Conservation (phyloP, 768 basidiomycete genomes). For the Pisolithus sp. region DNA sequence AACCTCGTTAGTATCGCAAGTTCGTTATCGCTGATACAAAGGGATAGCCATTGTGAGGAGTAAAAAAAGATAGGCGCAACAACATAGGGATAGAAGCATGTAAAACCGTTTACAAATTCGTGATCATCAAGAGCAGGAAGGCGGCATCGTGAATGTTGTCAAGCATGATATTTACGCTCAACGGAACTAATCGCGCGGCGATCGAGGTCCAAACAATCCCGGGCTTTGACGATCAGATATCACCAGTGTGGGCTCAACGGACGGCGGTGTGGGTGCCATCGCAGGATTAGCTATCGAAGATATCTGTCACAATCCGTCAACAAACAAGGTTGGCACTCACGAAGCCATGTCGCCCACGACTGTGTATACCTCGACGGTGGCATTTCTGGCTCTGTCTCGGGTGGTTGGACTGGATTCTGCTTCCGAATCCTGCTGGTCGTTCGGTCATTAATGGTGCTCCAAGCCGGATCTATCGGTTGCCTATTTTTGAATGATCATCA, state of each 20-base stretch:
- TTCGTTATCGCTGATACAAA: too few relatives aligned
- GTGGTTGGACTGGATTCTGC: slow-evolving; percentile 26
- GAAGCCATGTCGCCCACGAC: slow-evolving; percentile 65
- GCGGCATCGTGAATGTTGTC: neutral
- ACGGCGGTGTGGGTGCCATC: slow-evolving; percentile 53
- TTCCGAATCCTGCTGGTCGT: slow-evolving; percentile 39
- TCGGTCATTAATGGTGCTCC: slow-evolving; percentile 49
- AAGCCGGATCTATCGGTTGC: slow-evolving; percentile 24
- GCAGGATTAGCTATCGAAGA: slow-evolving; percentile 48
- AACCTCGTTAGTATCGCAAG: neutral
- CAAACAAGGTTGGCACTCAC: slow-evolving; percentile 36
- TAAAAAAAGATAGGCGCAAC: neutral
- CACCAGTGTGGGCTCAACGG: slow-evolving; percentile 50
- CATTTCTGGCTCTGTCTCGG: slow-evolving; percentile 26
- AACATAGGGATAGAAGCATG: too few relatives aligned
- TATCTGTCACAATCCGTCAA: neutral
- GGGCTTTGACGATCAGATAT: slow-evolving; percentile 54
- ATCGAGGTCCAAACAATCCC: slow-evolving; percentile 74
- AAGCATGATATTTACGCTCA: slow-evolving; percentile 1
- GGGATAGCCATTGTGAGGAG: too few relatives aligned
- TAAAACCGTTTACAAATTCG: slow-evolving; percentile 6
- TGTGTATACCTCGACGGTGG: neutral
- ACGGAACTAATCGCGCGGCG: slow-evolving; percentile 41
- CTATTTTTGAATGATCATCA: too few relatives aligned
- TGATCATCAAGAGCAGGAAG: neutral